Evolutionary conservation across 1,139 yeast genomes (phyloP), one percentile per base, ranked within the genome.

Genomic region (Sugiyamaella paludigena): DNA sequence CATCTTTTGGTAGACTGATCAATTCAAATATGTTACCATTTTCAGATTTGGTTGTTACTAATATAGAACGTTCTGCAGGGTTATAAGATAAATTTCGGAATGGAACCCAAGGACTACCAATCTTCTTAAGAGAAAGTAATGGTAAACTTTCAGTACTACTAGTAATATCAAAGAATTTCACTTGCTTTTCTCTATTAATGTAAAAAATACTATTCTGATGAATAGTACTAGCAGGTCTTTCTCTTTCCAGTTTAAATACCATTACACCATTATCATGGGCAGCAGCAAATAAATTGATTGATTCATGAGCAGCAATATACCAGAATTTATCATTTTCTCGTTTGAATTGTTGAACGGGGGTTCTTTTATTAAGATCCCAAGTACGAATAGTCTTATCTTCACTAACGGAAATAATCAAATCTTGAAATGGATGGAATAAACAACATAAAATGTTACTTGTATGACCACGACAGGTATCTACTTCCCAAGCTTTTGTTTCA

Each of bases 401-500:
- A 57, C 95, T 84, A 42, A 91, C 96, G 26, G 98, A 91, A 49
- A 94, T 75, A 58, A 94, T 91, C 65, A 92, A 75, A 61, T 92
- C 97, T 69, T 89, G 95, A 59, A 81, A 83, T 38, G 98, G 98
- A 64, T 92, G 97, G 79, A 94, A 94, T 48, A 87, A 74, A 37
- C 89, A 91, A 68, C 95, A 78, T 50, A 91, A 82, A 49, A 92
- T 96, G 64, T 88, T 89, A 64, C 92, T 91, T 40, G 96, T 85
- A 68, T 94, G 99, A 48, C 98, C 98, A 64, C 98, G 81, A 70
- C 97, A 92, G 38, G 98, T 88, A 66, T 94, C 99, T 48, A 94
- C 95, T 69, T 94, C 98, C 98, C 98, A 94, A 30, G 98, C 98
- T 71, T 91, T 89, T 34, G 95, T 84, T 61, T 94, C 97, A 63